These are phyloP conservation scores for Sophora flavescens DNA, from an alignment of 306 rosid genomes.

Conservation along the genomic window DNA sequence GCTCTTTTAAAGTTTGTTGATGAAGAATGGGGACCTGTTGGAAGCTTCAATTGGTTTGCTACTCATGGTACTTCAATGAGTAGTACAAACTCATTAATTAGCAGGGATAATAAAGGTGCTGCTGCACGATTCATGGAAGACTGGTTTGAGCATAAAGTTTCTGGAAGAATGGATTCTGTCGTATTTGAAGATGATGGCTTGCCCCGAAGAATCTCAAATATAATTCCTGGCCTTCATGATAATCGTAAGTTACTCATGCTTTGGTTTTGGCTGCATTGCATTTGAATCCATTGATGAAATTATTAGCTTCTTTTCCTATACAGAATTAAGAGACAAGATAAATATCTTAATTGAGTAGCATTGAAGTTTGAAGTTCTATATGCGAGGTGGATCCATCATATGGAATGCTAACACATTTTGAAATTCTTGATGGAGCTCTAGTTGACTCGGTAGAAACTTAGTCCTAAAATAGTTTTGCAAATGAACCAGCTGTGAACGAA, in stretches of 20 bases:
- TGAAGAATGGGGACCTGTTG: conserved; percentile 85
- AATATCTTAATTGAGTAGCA: conserved; percentile 12
- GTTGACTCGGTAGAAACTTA: conserved; percentile 14
- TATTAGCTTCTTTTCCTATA: conserved; percentile 11
- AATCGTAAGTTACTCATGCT: conserved; percentile 53
- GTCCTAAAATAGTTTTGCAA: conserved; percentile 21
- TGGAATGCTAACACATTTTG: conserved; percentile 8
- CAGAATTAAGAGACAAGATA: conserved; percentile 17
- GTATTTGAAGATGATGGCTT: conserved; percentile 42
- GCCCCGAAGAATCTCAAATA: conserved; percentile 58
- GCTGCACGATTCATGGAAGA: conserved; percentile 98
- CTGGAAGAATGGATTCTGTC: conserved; percentile 31
- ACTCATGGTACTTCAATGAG: conserved; percentile 99
- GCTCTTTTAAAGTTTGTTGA: conserved; percentile 88
- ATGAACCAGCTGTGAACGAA: conserved; percentile 16
- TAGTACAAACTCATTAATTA: conserved; percentile 78
- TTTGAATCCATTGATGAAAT: conserved; percentile 30
- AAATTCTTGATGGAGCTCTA: conserved; percentile 36
- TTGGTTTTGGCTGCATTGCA: conserved; percentile 35
- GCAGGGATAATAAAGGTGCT: conserved; percentile 97
- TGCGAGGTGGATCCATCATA: conserved; percentile 18
- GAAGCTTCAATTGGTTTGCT: conserved; percentile 95
- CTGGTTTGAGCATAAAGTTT: conserved; percentile 72
- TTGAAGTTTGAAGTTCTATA: conserved; percentile 3
- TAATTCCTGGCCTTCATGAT: conserved; percentile 50